Conservation (phyloP, 2,329 filamentous ascomycete species). For the Lachnellula cervina region DNA sequence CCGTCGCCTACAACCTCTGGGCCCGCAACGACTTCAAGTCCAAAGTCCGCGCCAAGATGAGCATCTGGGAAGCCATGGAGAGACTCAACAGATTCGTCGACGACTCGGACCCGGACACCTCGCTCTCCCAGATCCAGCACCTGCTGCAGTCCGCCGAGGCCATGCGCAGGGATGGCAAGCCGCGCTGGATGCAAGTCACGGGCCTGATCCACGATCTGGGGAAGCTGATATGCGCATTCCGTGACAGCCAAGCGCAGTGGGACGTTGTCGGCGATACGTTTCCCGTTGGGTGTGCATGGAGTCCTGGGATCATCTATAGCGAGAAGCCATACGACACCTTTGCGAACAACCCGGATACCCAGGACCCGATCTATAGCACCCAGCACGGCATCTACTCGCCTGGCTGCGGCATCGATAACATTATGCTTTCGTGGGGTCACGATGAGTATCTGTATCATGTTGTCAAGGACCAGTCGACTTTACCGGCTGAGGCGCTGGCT, state of each 20-base stretch:
- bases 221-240: slow-evolving; percentile 70
- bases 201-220: slow-evolving; percentile 76
- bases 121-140: slow-evolving; percentile 83
- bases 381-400: slow-evolving; percentile 74
- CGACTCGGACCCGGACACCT: slow-evolving; percentile 85
- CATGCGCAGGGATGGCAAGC: slow-evolving; percentile 79
- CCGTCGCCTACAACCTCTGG: slow-evolving; percentile 77
- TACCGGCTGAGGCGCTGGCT: slow-evolving; percentile 77
- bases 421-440: slow-evolving; percentile 89
- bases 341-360: slow-evolving; percentile 66
- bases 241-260: slow-evolving; percentile 81
- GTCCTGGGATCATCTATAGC: slow-evolving; percentile 69
- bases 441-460: slow-evolving; percentile 87
- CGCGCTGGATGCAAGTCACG: slow-evolving; percentile 75
- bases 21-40: slow-evolving; percentile 68
- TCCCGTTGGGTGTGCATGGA: slow-evolving; percentile 71
- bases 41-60: slow-evolving; percentile 66
- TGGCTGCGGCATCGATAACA: slow-evolving; percentile 77
- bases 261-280: slow-evolving; percentile 88
- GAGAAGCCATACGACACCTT: slow-evolving; percentile 58
- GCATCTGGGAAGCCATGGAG: slow-evolving; percentile 87
- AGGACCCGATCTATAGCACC: slow-evolving; percentile 67
- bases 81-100: slow-evolving; percentile 88
- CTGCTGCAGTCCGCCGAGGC: slow-evolving; percentile 85
- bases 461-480: slow-evolving; percentile 72